Percentiles rank a stretch among this genome's conserved stretches.
Conservation (phyloP, 2,329 filamentous ascomycete species). For the Colletotrichum sublineola region DNA sequence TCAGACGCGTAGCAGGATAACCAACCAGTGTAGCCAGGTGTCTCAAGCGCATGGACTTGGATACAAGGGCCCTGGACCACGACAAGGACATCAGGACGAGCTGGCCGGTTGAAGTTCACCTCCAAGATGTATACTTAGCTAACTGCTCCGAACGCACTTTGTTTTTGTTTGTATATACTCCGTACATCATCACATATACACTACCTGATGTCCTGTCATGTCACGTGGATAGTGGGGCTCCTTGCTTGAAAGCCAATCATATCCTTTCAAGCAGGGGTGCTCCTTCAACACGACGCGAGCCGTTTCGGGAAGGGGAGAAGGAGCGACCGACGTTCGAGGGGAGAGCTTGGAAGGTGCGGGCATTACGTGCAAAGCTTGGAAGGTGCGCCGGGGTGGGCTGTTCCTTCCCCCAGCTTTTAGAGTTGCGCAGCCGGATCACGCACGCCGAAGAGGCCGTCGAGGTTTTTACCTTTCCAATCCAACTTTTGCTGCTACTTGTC, state of each 20-base stretch:
- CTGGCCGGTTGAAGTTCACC: too few species aligned
- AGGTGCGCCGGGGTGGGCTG: neutral
- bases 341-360: neutral
- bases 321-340: neutral
- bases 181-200: too few species aligned
- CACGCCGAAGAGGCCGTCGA: neutral
- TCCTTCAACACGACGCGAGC: neutral
- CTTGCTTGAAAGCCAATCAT: neutral
- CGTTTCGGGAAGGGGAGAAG: constrained; percentile 20
- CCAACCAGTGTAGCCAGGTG: too few species aligned
- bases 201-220: too few species aligned
- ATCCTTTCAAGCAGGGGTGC: neutral
- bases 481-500: neutral
- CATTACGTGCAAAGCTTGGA: neutral
- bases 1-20: too few species aligned
- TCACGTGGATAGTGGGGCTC: neutral
- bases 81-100: too few species aligned
- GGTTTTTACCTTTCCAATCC: neutral
- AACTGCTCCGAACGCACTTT: too few species aligned
- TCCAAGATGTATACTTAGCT: too few species aligned
- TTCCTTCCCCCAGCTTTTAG: neutral
- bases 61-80: too few species aligned
- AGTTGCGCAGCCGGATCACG: constrained; percentile 4
- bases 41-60: too few species aligned
- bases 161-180: too few species aligned